Conservation (phyloP, 1,284 basidiomycete genomes). For the Cryptococcus wingfieldii region DNA sequence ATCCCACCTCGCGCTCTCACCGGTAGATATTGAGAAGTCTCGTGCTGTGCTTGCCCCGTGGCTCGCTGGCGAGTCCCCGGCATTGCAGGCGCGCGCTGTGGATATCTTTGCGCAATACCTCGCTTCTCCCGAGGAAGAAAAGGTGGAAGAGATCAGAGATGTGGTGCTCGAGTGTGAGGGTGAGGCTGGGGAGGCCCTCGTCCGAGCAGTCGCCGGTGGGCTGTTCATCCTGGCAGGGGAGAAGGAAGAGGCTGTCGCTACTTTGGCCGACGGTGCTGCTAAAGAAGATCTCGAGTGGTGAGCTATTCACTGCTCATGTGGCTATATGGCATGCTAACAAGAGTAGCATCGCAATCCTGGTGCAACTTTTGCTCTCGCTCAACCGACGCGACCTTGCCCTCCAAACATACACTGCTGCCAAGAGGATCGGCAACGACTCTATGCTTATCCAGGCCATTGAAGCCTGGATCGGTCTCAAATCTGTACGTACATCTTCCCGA, state of each 20-base stretch:
- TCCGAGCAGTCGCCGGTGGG: constrained; percentile 73
- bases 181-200: constrained; percentile 61
- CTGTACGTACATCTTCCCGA: constrained; percentile 54
- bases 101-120: constrained; percentile 63
- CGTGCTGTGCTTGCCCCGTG: constrained; percentile 53
- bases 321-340: background rate
- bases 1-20: constrained; percentile 69
- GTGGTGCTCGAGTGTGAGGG: constrained; percentile 78
- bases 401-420: constrained; percentile 72
- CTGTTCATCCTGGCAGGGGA: constrained; percentile 79
- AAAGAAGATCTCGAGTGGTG: constrained; percentile 81
- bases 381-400: constrained; percentile 79
- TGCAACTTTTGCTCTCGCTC: constrained; percentile 80
- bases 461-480: constrained; percentile 75
- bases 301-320: constrained; percentile 35
- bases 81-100: constrained; percentile 66
- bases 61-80: constrained; percentile 54
- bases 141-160: constrained; percentile 77
- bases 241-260: constrained; percentile 84
- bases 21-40: constrained; percentile 57
- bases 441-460: constrained; percentile 84
- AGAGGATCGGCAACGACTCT: constrained; percentile 82
- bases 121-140: constrained; percentile 52
- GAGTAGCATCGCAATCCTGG: constrained; percentile 70
- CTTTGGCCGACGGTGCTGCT: constrained; percentile 64